Base-by-base conservation (phyloP, 2,329 filamentous ascomycete genomes). In the Chaetomium sp. region DNA sequence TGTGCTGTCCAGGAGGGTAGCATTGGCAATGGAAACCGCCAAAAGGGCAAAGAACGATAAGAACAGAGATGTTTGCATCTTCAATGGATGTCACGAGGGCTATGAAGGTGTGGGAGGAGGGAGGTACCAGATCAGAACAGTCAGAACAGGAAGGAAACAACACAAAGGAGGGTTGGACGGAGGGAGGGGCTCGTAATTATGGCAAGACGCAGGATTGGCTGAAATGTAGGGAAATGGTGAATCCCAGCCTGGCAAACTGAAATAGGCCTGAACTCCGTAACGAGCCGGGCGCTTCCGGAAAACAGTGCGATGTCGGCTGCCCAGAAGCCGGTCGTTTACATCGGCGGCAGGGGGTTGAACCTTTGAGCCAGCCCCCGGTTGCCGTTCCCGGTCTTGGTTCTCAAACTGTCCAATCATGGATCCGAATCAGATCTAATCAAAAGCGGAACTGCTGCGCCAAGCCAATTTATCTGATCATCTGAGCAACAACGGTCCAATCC, bases 381-480 rank as follows among this genome's bases (percentile, higher is more conserved):
- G 4, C 27, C 27, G 49, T 27, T 27, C 47, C 23, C 23, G 38
- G 38, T 51, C 21, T 12, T 23, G 49, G 6, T 12, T 27, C 21
- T 16, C 5, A 21, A 25, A 16, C 38, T 16, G 1, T 49, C 66
- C 64, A 68, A 66, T 68, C 12, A 21, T 2, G 21, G 8, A 10
- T 9, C 38, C 2, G 7, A n/a, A 47, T 49, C 31, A 19, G 62
- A 67, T 68, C 66, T 62, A 60, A 65, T 65, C 60, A 57, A 47
- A 42, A 23, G 27, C 6, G 33, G 51, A 13, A 5, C 13, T 45
- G 10, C 10, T 38, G 27, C 27, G 60, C 63, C 62, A 67, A 68
- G 64, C 54, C 38, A 65, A 61, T 33, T 69, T 68, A 68, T 70
- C 69, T 57, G 69, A 70, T 70, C 66, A 69, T 68, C 69, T 69